Evolutionary conservation across 345 rosid species (phyloP), one percentile per base, ranked within the genome.

Genomic region (Euphorbia lathyris): DNA sequence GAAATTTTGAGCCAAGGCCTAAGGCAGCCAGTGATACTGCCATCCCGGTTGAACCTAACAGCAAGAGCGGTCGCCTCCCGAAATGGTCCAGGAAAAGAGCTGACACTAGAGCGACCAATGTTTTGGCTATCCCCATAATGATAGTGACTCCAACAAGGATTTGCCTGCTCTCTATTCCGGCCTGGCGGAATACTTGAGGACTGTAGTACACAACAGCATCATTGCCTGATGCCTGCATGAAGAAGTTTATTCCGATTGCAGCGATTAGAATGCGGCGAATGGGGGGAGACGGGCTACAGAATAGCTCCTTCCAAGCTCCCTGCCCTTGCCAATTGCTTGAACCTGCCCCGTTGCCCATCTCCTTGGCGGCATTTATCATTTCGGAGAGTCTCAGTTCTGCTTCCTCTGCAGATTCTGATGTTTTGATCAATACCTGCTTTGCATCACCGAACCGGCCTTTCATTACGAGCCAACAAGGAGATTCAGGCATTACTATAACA

Each of bases 391-490:
- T 72, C 42, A 70, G 9, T 29, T 77, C 79, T 1, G 86, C 87
- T 74, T 86, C 89, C 52, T 67, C 77, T 29, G 59, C 73, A 8
- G 72, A 32, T 11, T 76, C 85, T 2, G 83, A 87, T 30, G 83
- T 85, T 61, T 80, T 83, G 0, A 72, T 64, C 22, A 90, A 68
- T 23, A 90, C 92, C 58, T 73, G 48, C 71, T 74, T 81, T 13
- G 92, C 94, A 60, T 87, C 89, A 0, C 73, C 84, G 0, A 76
- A 69, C 66, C 79, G 76, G 55, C 88, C 85, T 58, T 86, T 74
- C 77, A 83, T 77, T n/a, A 86, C 87, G 0, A 88, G 87, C 94
- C 92, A 90, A 58, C 87, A 74, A 5, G 97, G 97, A 17, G 97
- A 88, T 79, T 90, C 94, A 0, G 94, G 94, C 90, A 87, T 85